Percentiles rank a stretch among this genome's conserved stretches.
phyloP scores from a whole-genome alignment of 1,139 yeast species.

The Pichia norvegensis region DNA sequence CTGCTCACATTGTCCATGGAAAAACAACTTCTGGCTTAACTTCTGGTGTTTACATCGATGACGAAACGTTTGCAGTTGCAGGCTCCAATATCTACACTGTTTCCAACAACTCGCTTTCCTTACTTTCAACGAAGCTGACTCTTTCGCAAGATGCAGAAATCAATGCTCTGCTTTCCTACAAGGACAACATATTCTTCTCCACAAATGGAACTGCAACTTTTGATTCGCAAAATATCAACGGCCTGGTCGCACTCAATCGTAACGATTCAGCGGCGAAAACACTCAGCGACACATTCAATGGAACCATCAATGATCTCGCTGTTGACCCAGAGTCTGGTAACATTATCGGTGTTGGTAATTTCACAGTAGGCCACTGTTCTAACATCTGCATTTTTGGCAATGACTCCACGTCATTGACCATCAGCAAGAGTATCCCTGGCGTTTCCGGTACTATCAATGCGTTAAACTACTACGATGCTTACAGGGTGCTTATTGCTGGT shows the following conservation, averaged over 20 bases:
- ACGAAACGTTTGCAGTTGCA: conserved; percentile 45
- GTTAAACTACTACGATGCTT: conserved; percentile 44
- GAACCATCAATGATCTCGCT: conserved; percentile 18
- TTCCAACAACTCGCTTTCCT: conserved; percentile 2
- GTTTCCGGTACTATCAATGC: conserved; percentile 48
- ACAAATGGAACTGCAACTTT: conserved; percentile 40
- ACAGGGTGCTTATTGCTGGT: conserved; percentile 57
- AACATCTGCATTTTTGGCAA: conserved; percentile 56
- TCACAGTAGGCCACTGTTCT: conserved; percentile 46
- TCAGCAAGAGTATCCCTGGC: conserved; percentile 30
- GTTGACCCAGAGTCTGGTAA: conserved; percentile 20
- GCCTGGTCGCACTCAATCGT: conserved; percentile 17
- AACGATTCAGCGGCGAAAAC: conserved; percentile 5
- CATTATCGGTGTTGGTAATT: conserved; percentile 72
- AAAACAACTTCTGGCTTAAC: not conserved
- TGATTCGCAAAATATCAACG: conserved; percentile 13
- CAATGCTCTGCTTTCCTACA: conserved; percentile 38
- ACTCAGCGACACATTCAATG: conserved; percentile 15
- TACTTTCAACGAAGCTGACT: conserved; percentile 23
- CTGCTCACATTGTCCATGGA: conserved; percentile 3
- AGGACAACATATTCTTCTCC: conserved; percentile 41
- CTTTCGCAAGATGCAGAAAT: conserved; percentile 36
- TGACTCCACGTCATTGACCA: conserved; percentile 45
- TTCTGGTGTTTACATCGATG: conserved; percentile 39
- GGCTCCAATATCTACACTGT: conserved; percentile 28